Evolutionary conservation across 306 rosid genomes (phyloP).

Genomic region (Vicia faba): DNA sequence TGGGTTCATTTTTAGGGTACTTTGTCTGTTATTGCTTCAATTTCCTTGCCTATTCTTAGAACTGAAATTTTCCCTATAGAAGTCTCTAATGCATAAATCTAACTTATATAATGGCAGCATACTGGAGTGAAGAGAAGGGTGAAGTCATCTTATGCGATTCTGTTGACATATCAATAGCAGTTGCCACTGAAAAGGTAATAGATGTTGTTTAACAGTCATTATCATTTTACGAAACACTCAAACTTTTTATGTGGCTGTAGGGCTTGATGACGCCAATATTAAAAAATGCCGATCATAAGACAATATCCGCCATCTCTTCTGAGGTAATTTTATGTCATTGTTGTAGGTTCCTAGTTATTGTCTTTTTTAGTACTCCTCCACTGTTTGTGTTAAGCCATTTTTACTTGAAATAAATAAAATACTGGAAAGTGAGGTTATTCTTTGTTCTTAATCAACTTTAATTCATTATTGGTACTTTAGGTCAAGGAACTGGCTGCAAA

Average conservation of each 20-base stretch:
- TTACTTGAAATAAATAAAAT: constrained; percentile 15
- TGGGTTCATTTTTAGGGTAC: constrained; percentile 20
- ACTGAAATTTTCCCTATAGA: constrained; percentile 27
- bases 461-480: constrained; percentile 46
- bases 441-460: constrained; percentile 24
- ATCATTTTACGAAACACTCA: constrained; percentile 29
- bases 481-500: constrained; percentile 89
- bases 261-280: constrained; percentile 97
- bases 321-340: constrained; percentile 60
- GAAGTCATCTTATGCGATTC: constrained; percentile 58
- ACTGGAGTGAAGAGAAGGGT: constrained; percentile 83
- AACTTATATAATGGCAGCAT: constrained; percentile 57
- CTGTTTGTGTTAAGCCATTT: constrained; percentile 23
- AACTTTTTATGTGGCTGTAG: constrained; percentile 50
- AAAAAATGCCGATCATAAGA: constrained; percentile 91
- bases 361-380: neutral
- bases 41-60: constrained; percentile 13
- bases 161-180: constrained; percentile 95
- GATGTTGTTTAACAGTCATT: constrained; percentile 31
- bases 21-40: constrained; percentile 15
- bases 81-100: constrained; percentile 36
- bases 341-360: constrained; percentile 23
- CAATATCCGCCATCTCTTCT: constrained; percentile 75
- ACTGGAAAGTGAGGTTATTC: constrained; percentile 29
- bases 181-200: constrained; percentile 94